Evolutionary conservation across 805 yeast genomes (phyloP).

Genomic region (Candida anglica): DNA sequence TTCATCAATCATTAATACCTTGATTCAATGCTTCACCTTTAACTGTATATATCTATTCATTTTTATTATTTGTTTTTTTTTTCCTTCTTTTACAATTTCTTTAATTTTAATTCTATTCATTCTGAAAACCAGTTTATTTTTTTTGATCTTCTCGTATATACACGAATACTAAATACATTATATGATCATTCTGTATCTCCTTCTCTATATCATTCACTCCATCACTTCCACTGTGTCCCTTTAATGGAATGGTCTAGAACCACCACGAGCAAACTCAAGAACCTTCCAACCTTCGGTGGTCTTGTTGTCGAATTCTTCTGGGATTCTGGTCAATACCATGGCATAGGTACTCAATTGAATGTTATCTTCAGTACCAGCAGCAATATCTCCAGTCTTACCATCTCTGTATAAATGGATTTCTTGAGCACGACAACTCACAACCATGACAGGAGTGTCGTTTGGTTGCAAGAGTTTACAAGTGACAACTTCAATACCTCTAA

Average conservation of each 20-base stretch:
- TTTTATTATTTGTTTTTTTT: too few species aligned
- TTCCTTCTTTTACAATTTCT: not conserved
- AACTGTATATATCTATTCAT: too few species aligned
- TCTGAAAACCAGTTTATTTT: too few species aligned
- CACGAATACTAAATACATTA: too few species aligned
- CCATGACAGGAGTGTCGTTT: constrained; percentile 86
- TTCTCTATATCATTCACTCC: too few species aligned
- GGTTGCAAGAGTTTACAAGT: constrained; percentile 87
- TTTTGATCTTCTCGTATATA: too few species aligned
- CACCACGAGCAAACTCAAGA: constrained; percentile 90
- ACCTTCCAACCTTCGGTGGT: constrained; percentile 98
- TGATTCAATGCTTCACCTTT: too few species aligned
- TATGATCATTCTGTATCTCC: too few species aligned
- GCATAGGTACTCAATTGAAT: constrained; percentile 93
- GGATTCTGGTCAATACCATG: constrained; percentile 88
- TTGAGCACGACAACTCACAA: constrained; percentile 94
- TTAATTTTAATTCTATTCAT: too few species aligned
- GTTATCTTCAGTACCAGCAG: constrained; percentile 94
- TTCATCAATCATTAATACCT: too few species aligned
- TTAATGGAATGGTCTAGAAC: constrained; percentile 71
- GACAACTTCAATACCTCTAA: constrained; percentile 90
- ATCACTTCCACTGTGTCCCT: too few species aligned
- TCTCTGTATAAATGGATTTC: constrained; percentile 88
- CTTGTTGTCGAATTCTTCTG: constrained; percentile 85
- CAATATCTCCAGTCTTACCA: constrained; percentile 87